phyloP scores from a whole-genome alignment of 306 rosid species.

The Ormosia semicastrata region DNA sequence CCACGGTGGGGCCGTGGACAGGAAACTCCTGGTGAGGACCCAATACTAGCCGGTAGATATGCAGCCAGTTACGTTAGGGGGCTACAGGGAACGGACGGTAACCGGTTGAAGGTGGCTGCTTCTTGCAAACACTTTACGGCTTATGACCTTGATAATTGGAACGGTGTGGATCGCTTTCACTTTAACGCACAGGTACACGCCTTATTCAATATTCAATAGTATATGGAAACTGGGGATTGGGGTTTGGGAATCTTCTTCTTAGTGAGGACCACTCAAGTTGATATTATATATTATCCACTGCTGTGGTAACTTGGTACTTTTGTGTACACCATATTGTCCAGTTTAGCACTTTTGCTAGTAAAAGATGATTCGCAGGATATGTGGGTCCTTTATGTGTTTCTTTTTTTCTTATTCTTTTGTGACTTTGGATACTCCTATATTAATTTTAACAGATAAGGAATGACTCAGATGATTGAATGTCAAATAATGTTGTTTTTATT shows the following conservation, averaged over 20 bases:
- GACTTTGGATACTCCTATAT: neutral
- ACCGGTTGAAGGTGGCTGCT: conserved; percentile 78
- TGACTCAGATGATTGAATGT: neutral
- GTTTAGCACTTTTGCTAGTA: neutral
- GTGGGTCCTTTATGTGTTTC: neutral
- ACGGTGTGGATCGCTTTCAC: conserved; percentile 83
- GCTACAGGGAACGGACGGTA: conserved; percentile 58
- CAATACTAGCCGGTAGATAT: conserved; percentile 62
- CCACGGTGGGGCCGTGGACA: conserved; percentile 94
- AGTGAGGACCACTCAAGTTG: no score
- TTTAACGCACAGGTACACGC: conserved; percentile 63
- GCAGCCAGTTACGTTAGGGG: conserved; percentile 72
- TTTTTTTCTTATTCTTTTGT: neutral
- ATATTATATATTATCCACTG: neutral
- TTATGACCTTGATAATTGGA: conserved; percentile 83
- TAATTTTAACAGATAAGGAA: neutral
- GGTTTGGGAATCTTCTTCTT: neutral
- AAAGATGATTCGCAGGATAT: neutral
- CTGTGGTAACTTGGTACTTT: neutral
- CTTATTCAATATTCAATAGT: neutral
- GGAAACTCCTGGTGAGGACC: conserved; percentile 96
- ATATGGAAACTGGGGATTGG: neutral
- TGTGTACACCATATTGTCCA: neutral
- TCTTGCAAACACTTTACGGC: conserved; percentile 88
- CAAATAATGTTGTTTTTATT: neutral